Percentiles rank a stretch among this genome's conserved stretches.
These are phyloP conservation scores for Tephrocybe sp. DNA, from an alignment of 768 basidiomycete genomes.

Conservation along the genomic window DNA sequence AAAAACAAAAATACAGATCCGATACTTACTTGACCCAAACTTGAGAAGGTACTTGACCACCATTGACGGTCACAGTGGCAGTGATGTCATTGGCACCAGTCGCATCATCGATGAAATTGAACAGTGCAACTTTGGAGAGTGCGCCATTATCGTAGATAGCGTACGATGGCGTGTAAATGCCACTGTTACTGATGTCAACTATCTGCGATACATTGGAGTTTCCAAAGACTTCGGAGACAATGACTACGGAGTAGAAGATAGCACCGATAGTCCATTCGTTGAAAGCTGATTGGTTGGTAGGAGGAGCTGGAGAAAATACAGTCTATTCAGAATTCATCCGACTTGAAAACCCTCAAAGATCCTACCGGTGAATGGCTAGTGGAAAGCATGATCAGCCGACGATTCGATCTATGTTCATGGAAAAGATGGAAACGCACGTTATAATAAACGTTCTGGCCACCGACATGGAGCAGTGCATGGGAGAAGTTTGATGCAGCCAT, in stretches of 20 bases:
- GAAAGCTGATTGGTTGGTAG: slow-evolving; percentile 53
- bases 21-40: slow-evolving; percentile 52
- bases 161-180: slow-evolving; percentile 61
- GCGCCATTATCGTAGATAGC: slow-evolving; percentile 73
- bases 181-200: slow-evolving; percentile 60
- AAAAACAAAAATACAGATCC: background rate
- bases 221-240: slow-evolving; percentile 73
- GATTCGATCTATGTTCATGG: background rate
- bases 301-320: slow-evolving; percentile 32
- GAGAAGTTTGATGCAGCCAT: slow-evolving; percentile 61
- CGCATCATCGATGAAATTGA: slow-evolving; percentile 72
- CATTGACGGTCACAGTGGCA: slow-evolving; percentile 47
- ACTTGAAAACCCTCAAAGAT: slow-evolving; percentile 9
- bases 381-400: slow-evolving; percentile 33
- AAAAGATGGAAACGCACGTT: slow-evolving; percentile 44
- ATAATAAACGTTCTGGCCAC: slow-evolving; percentile 69
- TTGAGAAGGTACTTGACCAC: slow-evolving; percentile 41
- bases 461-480: slow-evolving; percentile 56
- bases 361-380: slow-evolving; percentile 59
- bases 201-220: slow-evolving; percentile 62
- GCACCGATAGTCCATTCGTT: slow-evolving; percentile 76
- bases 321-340: background rate
- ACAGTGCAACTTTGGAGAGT: slow-evolving; percentile 61
- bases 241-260: slow-evolving; percentile 71
- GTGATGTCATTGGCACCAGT: slow-evolving; percentile 55